These are phyloP conservation scores for Colletotrichum coccodes DNA, from an alignment of 2,329 filamentous ascomycete genomes.

Conservation along the genomic window DNA sequence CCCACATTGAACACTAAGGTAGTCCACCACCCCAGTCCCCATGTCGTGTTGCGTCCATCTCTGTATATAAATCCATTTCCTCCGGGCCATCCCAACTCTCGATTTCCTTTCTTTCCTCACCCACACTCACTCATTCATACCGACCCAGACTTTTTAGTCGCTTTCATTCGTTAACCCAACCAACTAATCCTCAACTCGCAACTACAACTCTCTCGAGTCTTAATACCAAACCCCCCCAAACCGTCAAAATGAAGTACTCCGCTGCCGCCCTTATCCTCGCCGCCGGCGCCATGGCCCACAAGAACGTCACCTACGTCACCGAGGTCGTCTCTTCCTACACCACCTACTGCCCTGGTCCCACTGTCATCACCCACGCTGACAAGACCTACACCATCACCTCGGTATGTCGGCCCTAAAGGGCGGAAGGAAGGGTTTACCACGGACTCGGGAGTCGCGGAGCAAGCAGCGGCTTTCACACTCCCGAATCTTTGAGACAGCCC, in stretches of 20 bases:
- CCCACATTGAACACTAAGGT: constrained; percentile 31
- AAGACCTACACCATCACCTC: constrained; percentile 75
- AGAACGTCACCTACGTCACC: constrained; percentile 68
- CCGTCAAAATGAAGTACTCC: constrained; percentile 74
- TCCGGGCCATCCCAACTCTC: constrained; percentile 46
- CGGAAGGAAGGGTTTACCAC: neutral
- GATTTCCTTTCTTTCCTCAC: constrained; percentile 54
- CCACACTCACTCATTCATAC: constrained; percentile 56
- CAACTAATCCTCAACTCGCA: constrained; percentile 44
- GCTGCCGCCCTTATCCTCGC: constrained; percentile 62
- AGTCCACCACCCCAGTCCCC: constrained; percentile 19
- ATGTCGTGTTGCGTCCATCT: constrained; percentile 32
- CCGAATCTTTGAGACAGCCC: neutral
- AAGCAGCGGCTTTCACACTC: neutral
- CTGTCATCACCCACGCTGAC: constrained; percentile 70
- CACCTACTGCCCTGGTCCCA: constrained; percentile 79
- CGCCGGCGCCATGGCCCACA: constrained; percentile 54
- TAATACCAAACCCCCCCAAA: constrained; percentile 49
- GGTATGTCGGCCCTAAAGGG: constrained; percentile 12
- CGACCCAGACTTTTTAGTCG: constrained; percentile 66
- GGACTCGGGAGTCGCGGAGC: constrained; percentile 46
- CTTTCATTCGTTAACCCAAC: constrained; percentile 64
- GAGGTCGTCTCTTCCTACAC: constrained; percentile 73
- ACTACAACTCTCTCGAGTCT: constrained; percentile 43
- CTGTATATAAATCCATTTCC: constrained; percentile 61